Percentiles rank a stretch among this genome's conserved stretches.
Conservation (phyloP, 164 flowering plant species). For the Liriodendron chinense region DNA sequence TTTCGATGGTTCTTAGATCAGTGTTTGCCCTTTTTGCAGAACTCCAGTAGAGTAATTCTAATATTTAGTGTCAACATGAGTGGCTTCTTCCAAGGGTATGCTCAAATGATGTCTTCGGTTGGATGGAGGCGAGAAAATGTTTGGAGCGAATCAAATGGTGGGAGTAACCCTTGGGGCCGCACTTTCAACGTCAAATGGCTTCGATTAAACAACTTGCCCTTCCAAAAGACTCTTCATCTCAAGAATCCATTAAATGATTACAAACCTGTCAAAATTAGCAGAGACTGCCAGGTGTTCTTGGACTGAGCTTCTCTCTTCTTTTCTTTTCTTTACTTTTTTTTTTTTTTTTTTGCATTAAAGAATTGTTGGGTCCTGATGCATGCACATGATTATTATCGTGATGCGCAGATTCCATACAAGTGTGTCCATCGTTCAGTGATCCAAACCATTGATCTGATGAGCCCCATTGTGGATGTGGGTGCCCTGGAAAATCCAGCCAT, state of each 20-base stretch:
- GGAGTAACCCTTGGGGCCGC: slow-evolving; percentile 82
- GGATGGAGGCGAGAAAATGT: slow-evolving; percentile 86
- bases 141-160: slow-evolving; percentile 71
- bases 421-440: background rate
- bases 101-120: slow-evolving; percentile 87
- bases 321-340: background rate
- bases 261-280: slow-evolving; percentile 92
- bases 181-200: slow-evolving; percentile 89
- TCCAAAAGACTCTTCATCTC: slow-evolving; percentile 86
- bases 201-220: slow-evolving; percentile 63
- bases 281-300: slow-evolving; percentile 80
- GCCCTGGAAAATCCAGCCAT: background rate
- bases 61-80: slow-evolving; percentile 97
- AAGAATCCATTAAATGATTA: slow-evolving; percentile 83
- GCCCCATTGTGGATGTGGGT: background rate
- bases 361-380: background rate
- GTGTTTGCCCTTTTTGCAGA: slow-evolving; percentile 56
- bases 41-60: slow-evolving; percentile 70
- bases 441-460: background rate
- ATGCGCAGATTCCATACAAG: background rate
- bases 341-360: too few relatives aligned
- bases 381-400: background rate
- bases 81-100: slow-evolving; percentile 97
- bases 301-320: slow-evolving; percentile 2
- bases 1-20: slow-evolving; percentile 21